phyloP scores from a whole-genome alignment of 1,284 basidiomycete species.

The Porogramme epimiltina region DNA sequence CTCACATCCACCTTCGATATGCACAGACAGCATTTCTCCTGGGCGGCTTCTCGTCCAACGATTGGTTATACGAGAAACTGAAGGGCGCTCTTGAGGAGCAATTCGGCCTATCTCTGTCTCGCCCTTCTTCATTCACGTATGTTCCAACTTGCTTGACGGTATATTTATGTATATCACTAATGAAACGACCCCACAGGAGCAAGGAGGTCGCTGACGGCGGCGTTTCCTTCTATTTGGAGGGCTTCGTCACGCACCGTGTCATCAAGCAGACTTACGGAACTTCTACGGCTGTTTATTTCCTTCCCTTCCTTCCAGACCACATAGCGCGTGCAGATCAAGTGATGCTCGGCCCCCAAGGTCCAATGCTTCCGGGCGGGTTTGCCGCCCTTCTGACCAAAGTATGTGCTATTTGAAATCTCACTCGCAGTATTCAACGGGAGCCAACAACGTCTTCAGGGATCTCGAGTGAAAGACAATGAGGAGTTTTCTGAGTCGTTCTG shows the following conservation, averaged over 20 bases:
- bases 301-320: constrained; percentile 33
- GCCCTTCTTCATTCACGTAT: constrained; percentile 47
- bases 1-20: background rate
- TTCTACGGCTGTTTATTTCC: constrained; percentile 28
- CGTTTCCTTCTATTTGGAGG: constrained; percentile 35
- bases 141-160: constrained; percentile 10
- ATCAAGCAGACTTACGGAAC: constrained; percentile 38
- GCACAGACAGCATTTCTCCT: constrained; percentile 38
- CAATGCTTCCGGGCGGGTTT: constrained; percentile 35
- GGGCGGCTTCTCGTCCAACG: constrained; percentile 39
- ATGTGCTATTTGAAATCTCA: background rate
- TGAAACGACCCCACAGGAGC: constrained; percentile 10
- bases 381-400: constrained; percentile 36
- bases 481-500: constrained; percentile 44
- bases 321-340: constrained; percentile 22
- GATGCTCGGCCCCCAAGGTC: constrained; percentile 31
- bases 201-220: constrained; percentile 39
- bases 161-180: background rate
- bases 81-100: constrained; percentile 25
- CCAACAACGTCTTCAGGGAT: constrained; percentile 30
- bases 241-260: constrained; percentile 34
- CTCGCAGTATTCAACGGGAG: background rate
- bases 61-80: constrained; percentile 35
- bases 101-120: constrained; percentile 36
- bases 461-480: constrained; percentile 34